These are phyloP conservation scores for Pyrenophora graminea DNA, from an alignment of 2,329 filamentous ascomycete species.

Conservation along the genomic window DNA sequence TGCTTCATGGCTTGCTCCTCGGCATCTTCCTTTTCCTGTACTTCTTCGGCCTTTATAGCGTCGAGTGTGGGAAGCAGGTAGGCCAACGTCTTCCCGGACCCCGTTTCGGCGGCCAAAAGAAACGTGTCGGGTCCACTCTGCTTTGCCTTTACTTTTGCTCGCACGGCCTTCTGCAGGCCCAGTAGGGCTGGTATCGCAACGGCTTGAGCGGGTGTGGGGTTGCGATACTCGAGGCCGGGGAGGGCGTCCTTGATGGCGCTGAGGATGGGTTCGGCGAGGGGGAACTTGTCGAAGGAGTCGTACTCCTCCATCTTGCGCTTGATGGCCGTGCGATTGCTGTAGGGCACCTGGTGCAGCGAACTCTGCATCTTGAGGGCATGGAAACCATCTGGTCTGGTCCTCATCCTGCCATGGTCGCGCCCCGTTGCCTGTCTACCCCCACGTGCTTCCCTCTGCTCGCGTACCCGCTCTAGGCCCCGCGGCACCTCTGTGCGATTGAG, in stretches of 20 bases:
- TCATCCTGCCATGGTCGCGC: slow-evolving; percentile 29
- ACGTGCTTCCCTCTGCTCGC: slow-evolving; percentile 15
- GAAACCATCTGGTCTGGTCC: slow-evolving; percentile 56
- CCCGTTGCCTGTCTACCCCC: slow-evolving; percentile 15
- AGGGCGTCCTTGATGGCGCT: slow-evolving; percentile 78
- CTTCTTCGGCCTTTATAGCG: slow-evolving; percentile 74
- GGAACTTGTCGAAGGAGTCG: slow-evolving; percentile 80
- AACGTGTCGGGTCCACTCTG: slow-evolving; percentile 63
- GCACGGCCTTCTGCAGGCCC: slow-evolving; percentile 54
- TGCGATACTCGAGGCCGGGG: slow-evolving; percentile 72
- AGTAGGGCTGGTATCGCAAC: slow-evolving; percentile 84
- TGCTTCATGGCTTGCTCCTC: slow-evolving; percentile 58
- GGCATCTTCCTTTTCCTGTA: slow-evolving; percentile 53
- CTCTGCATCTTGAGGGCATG: slow-evolving; percentile 96
- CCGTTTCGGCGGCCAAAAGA: slow-evolving; percentile 91
- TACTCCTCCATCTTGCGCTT: slow-evolving; percentile 68
- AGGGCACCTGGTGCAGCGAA: slow-evolving; percentile 74
- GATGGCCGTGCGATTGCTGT: slow-evolving; percentile 65
- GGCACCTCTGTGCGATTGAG: slow-evolving; percentile 42
- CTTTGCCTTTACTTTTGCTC: slow-evolving; percentile 33
- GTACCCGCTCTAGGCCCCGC: slow-evolving; percentile 24
- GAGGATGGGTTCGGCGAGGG: slow-evolving; percentile 72
- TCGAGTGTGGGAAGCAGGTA: slow-evolving; percentile 86
- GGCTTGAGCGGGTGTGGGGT: slow-evolving; percentile 86
- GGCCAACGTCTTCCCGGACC: slow-evolving; percentile 93